Base-by-base conservation (phyloP, 2,329 filamentous ascomycete species). In the Hypoxylon sp. region DNA sequence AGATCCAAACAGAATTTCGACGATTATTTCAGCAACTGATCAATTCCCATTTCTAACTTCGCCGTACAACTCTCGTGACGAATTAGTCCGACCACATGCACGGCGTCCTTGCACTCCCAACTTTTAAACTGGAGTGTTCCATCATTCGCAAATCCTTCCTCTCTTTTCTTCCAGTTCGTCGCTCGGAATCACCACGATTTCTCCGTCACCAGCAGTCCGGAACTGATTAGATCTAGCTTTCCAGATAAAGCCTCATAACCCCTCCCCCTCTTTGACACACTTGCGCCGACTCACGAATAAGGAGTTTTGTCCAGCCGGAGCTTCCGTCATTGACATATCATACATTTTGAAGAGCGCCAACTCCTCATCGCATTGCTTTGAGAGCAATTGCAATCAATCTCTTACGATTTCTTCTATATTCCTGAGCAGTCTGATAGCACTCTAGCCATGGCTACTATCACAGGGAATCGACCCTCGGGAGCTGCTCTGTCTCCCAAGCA, bases 371-470 rank as follows among this genome's bases (percentile, higher is more conserved):
- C 7, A 54, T 48, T 25, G 5, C 11, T 53, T 37, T 10, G 3
- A 44, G 30, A 58, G 13, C 30, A 53, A 49, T 64, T 62, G 31
- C 35, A n/a, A 44, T 17, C 22, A 50, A 64, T 25, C 50, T 56
- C 49, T 31, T 31, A 54, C 27, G 0, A 37, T n/a, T 57, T 40
- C 7, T 25, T 40, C 17, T 50, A 44, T 22, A 37, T 37, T 35
- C 8, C 33, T 33, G 17, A 51, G 37, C 31, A 10, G 42, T 37
- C 27, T 25, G 40, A 27, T 40, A 17, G 30, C 60, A 30, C 40
- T 33, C 58, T 59, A 66, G 79, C 66, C 65, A 89, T 89, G 88
- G 83, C 86, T 69, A 85, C 84, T 8, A 82, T 85, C 61, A 76
- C 80, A 37, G 79, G 78, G 46, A 82, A 76, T 74, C 79, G 83